phyloP scores from a whole-genome alignment of 1,284 basidiomycete genomes.

The Ganoderma resinaceum region DNA sequence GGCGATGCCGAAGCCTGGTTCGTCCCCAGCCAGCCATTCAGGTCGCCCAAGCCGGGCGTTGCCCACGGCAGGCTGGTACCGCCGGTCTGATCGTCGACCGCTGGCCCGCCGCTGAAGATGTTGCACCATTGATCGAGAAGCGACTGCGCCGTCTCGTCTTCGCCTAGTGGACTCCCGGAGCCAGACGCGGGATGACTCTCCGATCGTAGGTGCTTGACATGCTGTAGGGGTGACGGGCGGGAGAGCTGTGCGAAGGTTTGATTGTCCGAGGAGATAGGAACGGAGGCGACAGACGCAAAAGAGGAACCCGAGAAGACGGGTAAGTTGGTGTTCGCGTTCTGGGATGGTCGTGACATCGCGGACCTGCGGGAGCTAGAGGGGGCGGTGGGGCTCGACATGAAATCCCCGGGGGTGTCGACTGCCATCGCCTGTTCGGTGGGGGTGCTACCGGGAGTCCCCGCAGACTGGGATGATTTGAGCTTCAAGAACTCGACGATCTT shows the following conservation, averaged over 20 bases:
- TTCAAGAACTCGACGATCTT: constrained; percentile 84
- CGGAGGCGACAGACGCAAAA: constrained; percentile 28
- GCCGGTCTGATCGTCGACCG: constrained; percentile 58
- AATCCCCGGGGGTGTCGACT: constrained; percentile 7
- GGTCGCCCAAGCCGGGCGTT: constrained; percentile 62
- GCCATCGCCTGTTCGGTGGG: constrained; percentile 19
- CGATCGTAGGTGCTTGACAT: constrained; percentile 57
- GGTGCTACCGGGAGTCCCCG: constrained; percentile 46
- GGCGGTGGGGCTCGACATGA: neutral
- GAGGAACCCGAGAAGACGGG: constrained; percentile 26
- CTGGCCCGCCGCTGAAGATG: constrained; percentile 68
- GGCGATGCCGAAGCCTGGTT: constrained; percentile 29
- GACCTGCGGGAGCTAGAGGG: constrained; percentile 47
- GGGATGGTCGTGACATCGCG: constrained; percentile 17
- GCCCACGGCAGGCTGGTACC: constrained; percentile 66
- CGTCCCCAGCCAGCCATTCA: constrained; percentile 65
- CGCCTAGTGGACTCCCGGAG: constrained; percentile 66
- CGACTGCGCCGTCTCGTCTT: constrained; percentile 79
- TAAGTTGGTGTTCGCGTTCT: constrained; percentile 9
- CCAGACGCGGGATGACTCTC: constrained; percentile 37
- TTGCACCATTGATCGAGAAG: constrained; percentile 84
- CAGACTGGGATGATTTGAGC: constrained; percentile 62
- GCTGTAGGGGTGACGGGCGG: constrained; percentile 34
- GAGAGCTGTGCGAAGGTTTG: constrained; percentile 21
- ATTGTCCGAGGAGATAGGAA: constrained; percentile 19